Conservation (phyloP, 2,329 filamentous ascomycete species). For the Aspergillus neotritici region DNA sequence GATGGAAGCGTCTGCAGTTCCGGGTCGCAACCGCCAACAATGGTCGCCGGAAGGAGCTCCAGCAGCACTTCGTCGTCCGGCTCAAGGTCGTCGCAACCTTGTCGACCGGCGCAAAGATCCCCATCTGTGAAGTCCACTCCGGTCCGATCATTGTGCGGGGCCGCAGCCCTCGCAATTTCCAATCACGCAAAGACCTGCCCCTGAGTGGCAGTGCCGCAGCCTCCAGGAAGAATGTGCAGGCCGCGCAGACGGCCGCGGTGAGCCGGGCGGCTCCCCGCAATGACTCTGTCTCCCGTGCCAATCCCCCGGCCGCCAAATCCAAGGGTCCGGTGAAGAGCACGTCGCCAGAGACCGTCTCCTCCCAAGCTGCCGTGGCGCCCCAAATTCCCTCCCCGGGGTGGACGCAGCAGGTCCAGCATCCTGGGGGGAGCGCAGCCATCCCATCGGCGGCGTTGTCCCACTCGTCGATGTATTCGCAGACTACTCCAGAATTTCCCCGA, state of each 20-base stretch:
- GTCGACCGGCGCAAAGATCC: constrained; percentile 72
- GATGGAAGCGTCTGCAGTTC: constrained; percentile 91
- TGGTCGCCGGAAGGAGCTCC: constrained; percentile 84
- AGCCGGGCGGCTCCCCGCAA: constrained; percentile 29
- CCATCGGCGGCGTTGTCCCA: constrained; percentile 20
- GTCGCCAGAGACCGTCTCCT: constrained; percentile 30
- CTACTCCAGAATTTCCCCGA: constrained; percentile 49
- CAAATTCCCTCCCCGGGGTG: constrained; percentile 31
- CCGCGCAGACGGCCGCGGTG: constrained; percentile 25
- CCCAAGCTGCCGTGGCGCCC: constrained; percentile 23
- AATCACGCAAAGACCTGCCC: constrained; percentile 86
- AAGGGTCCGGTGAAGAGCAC: constrained; percentile 30
- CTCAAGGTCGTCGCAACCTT: constrained; percentile 81
- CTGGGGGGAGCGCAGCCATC: constrained; percentile 12
- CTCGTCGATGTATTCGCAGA: constrained; percentile 44
- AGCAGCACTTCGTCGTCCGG: constrained; percentile 90
- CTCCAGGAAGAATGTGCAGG: constrained; percentile 62
- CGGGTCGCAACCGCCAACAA: constrained; percentile 95
- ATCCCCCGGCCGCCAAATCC: constrained; percentile 23
- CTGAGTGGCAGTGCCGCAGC: constrained; percentile 73
- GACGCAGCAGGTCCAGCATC: constrained; percentile 28
- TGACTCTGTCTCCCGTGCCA: constrained; percentile 25
- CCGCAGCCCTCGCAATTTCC: constrained; percentile 89
- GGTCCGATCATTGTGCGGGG: constrained; percentile 91
- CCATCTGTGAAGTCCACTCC: constrained; percentile 77